A percentile compares a stretch with the other conserved stretches of the same genome.
phyloP scores from a whole-genome alignment of 225 moss, liverwort and hornwort species.

The Polytrichum commune region DNA sequence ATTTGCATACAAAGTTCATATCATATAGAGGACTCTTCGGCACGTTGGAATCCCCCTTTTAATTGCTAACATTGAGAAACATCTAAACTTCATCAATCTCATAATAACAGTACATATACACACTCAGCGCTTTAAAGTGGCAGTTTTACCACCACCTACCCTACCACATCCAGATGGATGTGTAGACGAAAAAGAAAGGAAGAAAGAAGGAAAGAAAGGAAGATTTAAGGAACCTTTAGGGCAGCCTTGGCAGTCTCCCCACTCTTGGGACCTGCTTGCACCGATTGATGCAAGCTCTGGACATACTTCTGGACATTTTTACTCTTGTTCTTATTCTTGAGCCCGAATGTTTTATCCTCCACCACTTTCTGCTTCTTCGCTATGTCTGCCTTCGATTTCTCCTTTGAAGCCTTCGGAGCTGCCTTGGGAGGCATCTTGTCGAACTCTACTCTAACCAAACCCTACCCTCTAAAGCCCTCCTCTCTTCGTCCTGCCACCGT shows the following conservation, averaged over 20 bases:
- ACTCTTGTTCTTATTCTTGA: conserved; percentile 99
- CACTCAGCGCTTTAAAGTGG: no score
- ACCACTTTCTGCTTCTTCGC: conserved; percentile 99
- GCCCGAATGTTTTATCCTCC: conserved; percentile 95
- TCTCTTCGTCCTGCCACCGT: neutral
- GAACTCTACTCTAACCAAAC: neutral
- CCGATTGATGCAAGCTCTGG: conserved; percentile 65
- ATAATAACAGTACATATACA: no score
- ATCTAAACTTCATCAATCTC: no score
- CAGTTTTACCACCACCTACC: no score
- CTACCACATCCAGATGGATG: no score
- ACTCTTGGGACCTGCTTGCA: conserved; percentile 57
- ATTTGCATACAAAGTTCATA: no score
- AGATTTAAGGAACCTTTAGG: conserved; percentile 44
- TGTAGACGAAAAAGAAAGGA: no score
- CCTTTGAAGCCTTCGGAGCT: conserved; percentile 70
- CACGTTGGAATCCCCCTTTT: no score
- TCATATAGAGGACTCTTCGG: no score
- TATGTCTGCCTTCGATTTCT: conserved; percentile 85
- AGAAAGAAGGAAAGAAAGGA: no score
- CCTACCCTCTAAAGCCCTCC: neutral
- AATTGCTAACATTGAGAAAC: no score
- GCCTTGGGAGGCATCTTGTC: conserved; percentile 73
- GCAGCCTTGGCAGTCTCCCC: conserved; percentile 67
- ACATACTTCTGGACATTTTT: conserved; percentile 99